phyloP scores from a whole-genome alignment of 2,329 filamentous ascomycete genomes.

The Verticillium dahliae region DNA sequence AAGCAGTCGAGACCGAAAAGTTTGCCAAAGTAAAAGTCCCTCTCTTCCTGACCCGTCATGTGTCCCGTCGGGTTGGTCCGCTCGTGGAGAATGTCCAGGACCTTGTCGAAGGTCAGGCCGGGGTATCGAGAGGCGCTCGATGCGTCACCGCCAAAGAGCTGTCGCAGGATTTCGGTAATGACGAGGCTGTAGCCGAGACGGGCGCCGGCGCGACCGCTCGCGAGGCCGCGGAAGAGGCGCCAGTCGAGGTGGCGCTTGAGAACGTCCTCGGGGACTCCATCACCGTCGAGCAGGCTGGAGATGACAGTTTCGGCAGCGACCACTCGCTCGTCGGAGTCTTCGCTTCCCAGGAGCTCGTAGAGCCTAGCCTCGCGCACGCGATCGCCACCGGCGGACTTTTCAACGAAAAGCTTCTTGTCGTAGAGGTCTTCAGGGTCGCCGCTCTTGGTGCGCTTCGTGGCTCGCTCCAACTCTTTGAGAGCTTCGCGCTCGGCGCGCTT shows the following conservation, averaged over 20 bases:
- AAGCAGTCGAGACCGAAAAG: slow-evolving; percentile 85
- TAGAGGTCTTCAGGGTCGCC: slow-evolving; percentile 21
- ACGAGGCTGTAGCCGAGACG: slow-evolving; percentile 86
- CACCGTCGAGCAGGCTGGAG: slow-evolving; percentile 43
- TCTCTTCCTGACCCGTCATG: slow-evolving; percentile 64
- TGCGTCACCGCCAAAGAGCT: slow-evolving; percentile 52
- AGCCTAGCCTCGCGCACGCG: slow-evolving; percentile 51
- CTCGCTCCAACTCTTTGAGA: slow-evolving; percentile 7
- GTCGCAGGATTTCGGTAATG: slow-evolving; percentile 70
- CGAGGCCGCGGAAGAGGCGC: slow-evolving; percentile 77
- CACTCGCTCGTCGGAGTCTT: slow-evolving; percentile 49
- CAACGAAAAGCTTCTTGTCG: slow-evolving; percentile 39
- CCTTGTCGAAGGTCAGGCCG: slow-evolving; percentile 48
- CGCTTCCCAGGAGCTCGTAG: slow-evolving; percentile 56
- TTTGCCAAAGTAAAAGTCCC: slow-evolving; percentile 78
- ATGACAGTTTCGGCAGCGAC: slow-evolving; percentile 53
- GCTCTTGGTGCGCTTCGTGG: slow-evolving; percentile 19
- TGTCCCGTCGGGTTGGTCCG: slow-evolving; percentile 49
- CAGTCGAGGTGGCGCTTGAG: slow-evolving; percentile 55
- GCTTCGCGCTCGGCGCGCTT: slow-evolving; percentile 14
- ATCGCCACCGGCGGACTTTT: slow-evolving; percentile 44
- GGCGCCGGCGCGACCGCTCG: slow-evolving; percentile 83
- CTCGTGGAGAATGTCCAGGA: slow-evolving; percentile 45
- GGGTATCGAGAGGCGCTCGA: slow-evolving; percentile 40
- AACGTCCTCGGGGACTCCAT: slow-evolving; percentile 43